Evolutionary conservation across 208 protist species (phyloP).

Genomic region (Trypanosoma avium): DNA sequence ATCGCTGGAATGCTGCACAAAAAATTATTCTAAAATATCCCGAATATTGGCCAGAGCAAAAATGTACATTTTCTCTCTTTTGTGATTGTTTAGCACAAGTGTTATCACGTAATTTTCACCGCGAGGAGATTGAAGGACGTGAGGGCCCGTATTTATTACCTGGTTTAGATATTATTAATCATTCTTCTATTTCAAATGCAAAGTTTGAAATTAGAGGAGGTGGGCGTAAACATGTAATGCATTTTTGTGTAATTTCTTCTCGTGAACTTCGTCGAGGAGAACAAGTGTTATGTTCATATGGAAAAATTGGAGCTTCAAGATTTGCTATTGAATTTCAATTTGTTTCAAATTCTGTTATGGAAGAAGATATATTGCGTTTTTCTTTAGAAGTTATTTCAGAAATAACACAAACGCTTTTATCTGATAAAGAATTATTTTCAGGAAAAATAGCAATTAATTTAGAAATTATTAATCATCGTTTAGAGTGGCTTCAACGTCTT

Average conservation of each 20-base stretch:
- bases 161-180: constrained; percentile 84
- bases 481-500: constrained; percentile 71
- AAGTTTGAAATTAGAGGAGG: constrained; percentile 74
- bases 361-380: constrained; percentile 67
- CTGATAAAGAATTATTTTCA: not conserved
- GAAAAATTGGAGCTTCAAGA: constrained; percentile 65
- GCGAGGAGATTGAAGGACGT: constrained; percentile 69
- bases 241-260: constrained; percentile 67
- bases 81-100: constrained; percentile 77
- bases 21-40: constrained; percentile 48
- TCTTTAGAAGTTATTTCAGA: constrained; percentile 35
- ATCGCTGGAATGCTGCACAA: constrained; percentile 58
- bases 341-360: constrained; percentile 47
- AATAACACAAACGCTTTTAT: constrained; percentile 9
- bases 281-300: constrained; percentile 83
- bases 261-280: constrained; percentile 57
- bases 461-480: constrained; percentile 30
- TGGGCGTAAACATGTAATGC: constrained; percentile 67
- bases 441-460: not conserved
- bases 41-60: constrained; percentile 53
- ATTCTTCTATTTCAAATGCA: constrained; percentile 61
- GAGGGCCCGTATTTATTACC: constrained; percentile 85
- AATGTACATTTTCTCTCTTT: constrained; percentile 53
- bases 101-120: constrained; percentile 84
- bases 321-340: constrained; percentile 88